These are phyloP conservation scores for Cadophora luteo-olivacea DNA, from an alignment of 2,329 filamentous ascomycete species.

Conservation along the genomic window DNA sequence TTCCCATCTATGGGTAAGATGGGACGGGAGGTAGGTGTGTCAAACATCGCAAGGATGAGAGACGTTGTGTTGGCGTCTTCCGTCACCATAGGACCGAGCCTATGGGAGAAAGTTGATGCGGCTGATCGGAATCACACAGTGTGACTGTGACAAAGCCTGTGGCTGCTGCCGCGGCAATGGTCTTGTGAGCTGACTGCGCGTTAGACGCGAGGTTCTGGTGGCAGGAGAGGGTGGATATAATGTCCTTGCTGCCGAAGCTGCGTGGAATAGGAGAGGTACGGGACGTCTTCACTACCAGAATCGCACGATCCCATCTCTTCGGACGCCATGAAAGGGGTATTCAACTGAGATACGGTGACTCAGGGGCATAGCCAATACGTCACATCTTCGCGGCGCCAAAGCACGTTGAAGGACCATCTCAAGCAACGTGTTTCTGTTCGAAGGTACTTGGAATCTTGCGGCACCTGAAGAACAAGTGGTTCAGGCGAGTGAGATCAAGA, in stretches of 20 bases:
- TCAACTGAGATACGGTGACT: conserved; percentile 31
- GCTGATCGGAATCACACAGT: conserved; percentile 63
- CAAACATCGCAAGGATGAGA: conserved; percentile 37
- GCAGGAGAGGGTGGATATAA: conserved; percentile 52
- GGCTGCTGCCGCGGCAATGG: conserved; percentile 60
- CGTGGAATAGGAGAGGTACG: conserved; percentile 52
- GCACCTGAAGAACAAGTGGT: conserved; percentile 52
- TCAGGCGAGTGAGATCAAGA: conserved; percentile 61
- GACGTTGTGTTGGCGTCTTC: conserved; percentile 44
- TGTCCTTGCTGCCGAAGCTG: conserved; percentile 42
- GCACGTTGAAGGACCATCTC: conserved; percentile 37
- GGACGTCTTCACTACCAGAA: conserved; percentile 50
- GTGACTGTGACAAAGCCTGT: conserved; percentile 48
- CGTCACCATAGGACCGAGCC: conserved; percentile 42
- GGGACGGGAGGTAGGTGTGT: conserved; percentile 40
- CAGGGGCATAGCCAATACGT: conserved; percentile 43
- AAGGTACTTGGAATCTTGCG: conserved; percentile 59
- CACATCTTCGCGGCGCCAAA: conserved; percentile 34
- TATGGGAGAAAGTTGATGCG: conserved; percentile 69
- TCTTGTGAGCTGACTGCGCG: conserved; percentile 50
- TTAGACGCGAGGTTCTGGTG: conserved; percentile 40
- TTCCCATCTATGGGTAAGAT: conserved; percentile 44
- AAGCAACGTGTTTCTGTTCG: conserved; percentile 47
- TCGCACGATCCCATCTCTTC: conserved; percentile 41
- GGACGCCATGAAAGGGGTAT: conserved; percentile 27